These are phyloP conservation scores for Rubus idaeus DNA, from an alignment of 306 rosid species.

Conservation along the genomic window DNA sequence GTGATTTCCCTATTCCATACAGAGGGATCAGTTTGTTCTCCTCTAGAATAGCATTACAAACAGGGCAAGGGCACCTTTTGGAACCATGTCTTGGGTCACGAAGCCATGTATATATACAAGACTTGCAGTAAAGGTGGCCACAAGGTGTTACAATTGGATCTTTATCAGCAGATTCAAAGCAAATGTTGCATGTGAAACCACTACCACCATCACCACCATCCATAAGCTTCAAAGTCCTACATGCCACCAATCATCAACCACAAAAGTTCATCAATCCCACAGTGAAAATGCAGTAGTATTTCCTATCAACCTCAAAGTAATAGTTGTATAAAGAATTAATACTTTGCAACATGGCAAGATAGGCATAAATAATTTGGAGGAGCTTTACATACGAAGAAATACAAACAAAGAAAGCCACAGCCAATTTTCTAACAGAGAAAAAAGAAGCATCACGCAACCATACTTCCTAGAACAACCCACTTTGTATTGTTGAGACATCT, in stretches of 20 bases:
- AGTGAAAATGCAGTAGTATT: background rate
- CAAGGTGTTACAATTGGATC: slow-evolving; percentile 25
- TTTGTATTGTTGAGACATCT: background rate
- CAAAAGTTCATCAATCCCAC: background rate
- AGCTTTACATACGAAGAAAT: background rate
- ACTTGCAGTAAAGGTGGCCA: slow-evolving; percentile 28
- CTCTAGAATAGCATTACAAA: slow-evolving; percentile 11
- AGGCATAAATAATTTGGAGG: background rate
- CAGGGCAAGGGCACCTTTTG: slow-evolving; percentile 2
- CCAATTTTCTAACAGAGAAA: background rate
- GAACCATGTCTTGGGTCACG: background rate
- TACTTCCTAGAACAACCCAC: background rate
- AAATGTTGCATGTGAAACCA: slow-evolving; percentile 15
- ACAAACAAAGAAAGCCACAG: background rate
- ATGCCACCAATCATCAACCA: background rate
- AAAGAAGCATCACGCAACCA: background rate
- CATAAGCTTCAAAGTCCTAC: slow-evolving; percentile 1
- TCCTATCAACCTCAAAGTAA: background rate
- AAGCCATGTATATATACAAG: slow-evolving; percentile 20
- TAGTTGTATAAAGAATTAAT: background rate
- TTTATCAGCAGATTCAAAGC: slow-evolving; percentile 20
- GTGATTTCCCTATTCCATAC: slow-evolving; percentile 20
- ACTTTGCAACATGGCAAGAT: background rate
- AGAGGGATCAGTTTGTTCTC: slow-evolving; percentile 22
- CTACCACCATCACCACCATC: background rate